Percentiles rank a stretch among this genome's conserved stretches.
phyloP scores from a whole-genome alignment of 108 stramenopile genomes.

The Chaetoceros muelleri region DNA sequence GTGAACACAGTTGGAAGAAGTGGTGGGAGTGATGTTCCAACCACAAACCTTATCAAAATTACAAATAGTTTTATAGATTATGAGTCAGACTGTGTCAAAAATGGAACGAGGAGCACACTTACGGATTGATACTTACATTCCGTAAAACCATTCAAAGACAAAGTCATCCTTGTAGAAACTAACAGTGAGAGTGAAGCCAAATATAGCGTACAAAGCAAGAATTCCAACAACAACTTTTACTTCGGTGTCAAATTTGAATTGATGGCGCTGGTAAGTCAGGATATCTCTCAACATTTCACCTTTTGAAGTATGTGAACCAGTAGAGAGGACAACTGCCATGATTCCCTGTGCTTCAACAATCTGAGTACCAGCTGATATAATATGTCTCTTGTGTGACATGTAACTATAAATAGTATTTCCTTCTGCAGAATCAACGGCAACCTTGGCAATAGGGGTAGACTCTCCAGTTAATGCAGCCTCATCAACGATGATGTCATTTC shows the following conservation, averaged over 20 bases:
- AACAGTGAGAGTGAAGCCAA: conserved; percentile 29
- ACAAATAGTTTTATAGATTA: not conserved
- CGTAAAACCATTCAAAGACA: conserved; percentile 42
- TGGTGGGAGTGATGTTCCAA: conserved; percentile 33
- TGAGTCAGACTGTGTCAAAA: not conserved
- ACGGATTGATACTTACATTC: conserved; percentile 11
- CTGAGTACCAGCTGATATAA: conserved; percentile 51
- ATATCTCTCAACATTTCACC: conserved; percentile 50
- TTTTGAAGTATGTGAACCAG: conserved; percentile 49
- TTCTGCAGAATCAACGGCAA: conserved; percentile 23
- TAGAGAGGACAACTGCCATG: conserved; percentile 37
- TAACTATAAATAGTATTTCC: conserved; percentile 13
- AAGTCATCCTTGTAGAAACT: conserved; percentile 30
- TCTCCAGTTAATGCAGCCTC: conserved; percentile 62
- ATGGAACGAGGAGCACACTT: no score
- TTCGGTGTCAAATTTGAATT: conserved; percentile 60
- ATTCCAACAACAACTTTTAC: conserved; percentile 40
- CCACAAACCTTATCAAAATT: conserved; percentile 15
- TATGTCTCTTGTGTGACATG: conserved; percentile 30
- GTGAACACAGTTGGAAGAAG: conserved; percentile 58
- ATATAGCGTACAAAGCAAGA: conserved; percentile 30
- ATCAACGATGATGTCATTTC: conserved; percentile 28
- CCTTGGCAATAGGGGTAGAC: conserved; percentile 43
- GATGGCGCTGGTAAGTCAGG: conserved; percentile 44
- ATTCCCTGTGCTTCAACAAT: conserved; percentile 30